Evolutionary conservation across 164 flowering plant genomes (phyloP), one percentile per base, ranked within the genome.

Genomic region (Magnolia changhungtana): DNA sequence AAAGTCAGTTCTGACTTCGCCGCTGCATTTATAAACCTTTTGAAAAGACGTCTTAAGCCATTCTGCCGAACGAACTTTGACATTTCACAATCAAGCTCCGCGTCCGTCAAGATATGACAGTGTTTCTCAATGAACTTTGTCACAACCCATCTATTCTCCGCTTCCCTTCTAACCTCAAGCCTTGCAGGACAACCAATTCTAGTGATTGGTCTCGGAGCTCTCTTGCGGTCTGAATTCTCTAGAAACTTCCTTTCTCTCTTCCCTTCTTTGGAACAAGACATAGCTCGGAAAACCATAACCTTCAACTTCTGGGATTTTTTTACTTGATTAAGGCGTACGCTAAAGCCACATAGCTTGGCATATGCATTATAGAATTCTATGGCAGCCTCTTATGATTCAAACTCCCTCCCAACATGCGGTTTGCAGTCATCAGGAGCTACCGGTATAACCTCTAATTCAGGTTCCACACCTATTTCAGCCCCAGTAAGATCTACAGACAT

Each of bases 331-430:
- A 21, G 24, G 20, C 68, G 37, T 24, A 65, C 16, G 14, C 68
- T 65, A 23, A 65, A 65, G 24, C 68, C 68, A 13, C 68, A 65
- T 8, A 27, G 14, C 11, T 65, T 65, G 20, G 68, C 68, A 3
- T 65, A 65, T 65, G 68, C 68, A 65, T 24, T 65, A 65, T 65
- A 65, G 68, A 65, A 65, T 7, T 65, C 68, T 65, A 65, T 65
- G 29, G 68, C 68, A 21, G 24, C 11, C 68, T 65, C 68, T 21
- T 65, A 4, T 21, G 68, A 21, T 65, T 23, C 29, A 24, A 65
- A 65, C 5, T 65, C 14, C 29, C 24, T 65, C 14, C 68, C 68
- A 65, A 65, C 68, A 65, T 65, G 9, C 11, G 68, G 68, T 11
- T 65, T 65, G 24, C 24, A 10, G 68, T 65, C 68, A 20, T 65